A percentile compares a stretch with the other conserved stretches of the same genome.
Conservation (phyloP, 805 yeast species). For the Saturnispora sanitii region DNA sequence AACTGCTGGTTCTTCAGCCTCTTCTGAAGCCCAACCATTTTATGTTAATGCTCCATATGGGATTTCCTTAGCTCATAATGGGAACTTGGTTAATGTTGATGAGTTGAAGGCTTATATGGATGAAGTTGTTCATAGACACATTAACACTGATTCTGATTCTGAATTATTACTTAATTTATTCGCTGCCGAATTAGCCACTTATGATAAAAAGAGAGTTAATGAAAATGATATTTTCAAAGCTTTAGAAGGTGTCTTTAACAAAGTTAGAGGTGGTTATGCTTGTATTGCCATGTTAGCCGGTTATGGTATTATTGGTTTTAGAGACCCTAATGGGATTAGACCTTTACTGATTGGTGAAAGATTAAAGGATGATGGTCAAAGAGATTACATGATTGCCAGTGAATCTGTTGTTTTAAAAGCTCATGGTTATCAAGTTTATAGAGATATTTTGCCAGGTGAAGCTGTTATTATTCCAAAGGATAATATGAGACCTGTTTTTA, state of each 20-base stretch:
- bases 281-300: conserved; percentile 94
- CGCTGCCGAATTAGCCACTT: conserved; percentile 84
- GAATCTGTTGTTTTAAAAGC: conserved; percentile 94
- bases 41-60: conserved; percentile 97
- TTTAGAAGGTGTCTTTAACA: conserved; percentile 66
- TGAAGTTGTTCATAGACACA: conserved; percentile 91
- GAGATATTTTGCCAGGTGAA: conserved; percentile 90
- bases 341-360: conserved; percentile 87
- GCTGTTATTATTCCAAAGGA: conserved; percentile 88
- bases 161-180: conserved; percentile 83
- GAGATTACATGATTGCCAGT: conserved; percentile 89
- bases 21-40: conserved; percentile 96
- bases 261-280: conserved; percentile 94
- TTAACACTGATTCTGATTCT: conserved; percentile 94
- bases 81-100: conserved; percentile 82
- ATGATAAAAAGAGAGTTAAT: conserved; percentile 88
- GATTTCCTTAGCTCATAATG: conserved; percentile 82
- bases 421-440: conserved; percentile 68
- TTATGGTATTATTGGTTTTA: conserved; percentile 86
- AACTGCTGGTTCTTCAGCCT: conserved; percentile 93
- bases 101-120: conserved; percentile 74
- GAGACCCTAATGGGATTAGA: conserved; percentile 96
- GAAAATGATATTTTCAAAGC: conserved; percentile 84
- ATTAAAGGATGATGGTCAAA: conserved; percentile 50
- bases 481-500: conserved; percentile 61